Evolutionary conservation across 257 asterid genomes (phyloP).

Genomic region (Datura wrightii): DNA sequence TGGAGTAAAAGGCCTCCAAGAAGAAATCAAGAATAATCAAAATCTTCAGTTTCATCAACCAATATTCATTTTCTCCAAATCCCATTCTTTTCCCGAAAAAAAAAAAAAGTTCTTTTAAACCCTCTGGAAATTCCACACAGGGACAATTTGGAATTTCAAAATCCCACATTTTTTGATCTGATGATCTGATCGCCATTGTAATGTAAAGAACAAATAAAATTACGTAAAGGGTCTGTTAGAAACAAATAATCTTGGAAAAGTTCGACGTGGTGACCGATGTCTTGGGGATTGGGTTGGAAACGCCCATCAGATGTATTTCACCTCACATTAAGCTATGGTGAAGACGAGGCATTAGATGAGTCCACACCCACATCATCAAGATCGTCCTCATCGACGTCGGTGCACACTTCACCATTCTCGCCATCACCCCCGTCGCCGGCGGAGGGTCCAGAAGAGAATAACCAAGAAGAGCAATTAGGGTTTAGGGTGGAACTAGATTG

Average conservation of each 20-base stretch:
- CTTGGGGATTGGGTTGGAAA: slow-evolving; percentile 99
- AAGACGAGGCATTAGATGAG: slow-evolving; percentile 76
- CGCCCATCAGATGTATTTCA: slow-evolving; percentile 92
- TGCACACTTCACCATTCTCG: slow-evolving; percentile 39
- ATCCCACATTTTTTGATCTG: slow-evolving; percentile 12
- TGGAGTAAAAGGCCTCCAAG: neutral
- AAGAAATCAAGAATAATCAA: neutral
- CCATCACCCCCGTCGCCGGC: slow-evolving; percentile 52
- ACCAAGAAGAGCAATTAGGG: slow-evolving; percentile 52
- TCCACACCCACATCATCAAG: slow-evolving; percentile 64
- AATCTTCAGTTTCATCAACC: neutral
- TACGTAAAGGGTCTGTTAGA: neutral
- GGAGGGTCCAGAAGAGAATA: slow-evolving; percentile 54
- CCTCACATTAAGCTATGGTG: slow-evolving; percentile 78
- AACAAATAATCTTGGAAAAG: slow-evolving; percentile 11
- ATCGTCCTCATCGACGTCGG: slow-evolving; percentile 60
- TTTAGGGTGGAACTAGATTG: slow-evolving; percentile 76
- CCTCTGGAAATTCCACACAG: neutral
- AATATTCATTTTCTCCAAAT: neutral
- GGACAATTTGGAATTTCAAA: slow-evolving; percentile 19
- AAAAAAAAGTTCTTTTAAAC: neutral
- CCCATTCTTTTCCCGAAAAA: neutral
- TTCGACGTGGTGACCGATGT: slow-evolving; percentile 53
- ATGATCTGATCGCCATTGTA: slow-evolving; percentile 4
- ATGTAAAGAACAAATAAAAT: neutral